Percentiles rank a stretch among this genome's conserved stretches.
These are phyloP conservation scores for Naganishia friedmannii DNA, from an alignment of 768 basidiomycete genomes.

Conservation along the genomic window DNA sequence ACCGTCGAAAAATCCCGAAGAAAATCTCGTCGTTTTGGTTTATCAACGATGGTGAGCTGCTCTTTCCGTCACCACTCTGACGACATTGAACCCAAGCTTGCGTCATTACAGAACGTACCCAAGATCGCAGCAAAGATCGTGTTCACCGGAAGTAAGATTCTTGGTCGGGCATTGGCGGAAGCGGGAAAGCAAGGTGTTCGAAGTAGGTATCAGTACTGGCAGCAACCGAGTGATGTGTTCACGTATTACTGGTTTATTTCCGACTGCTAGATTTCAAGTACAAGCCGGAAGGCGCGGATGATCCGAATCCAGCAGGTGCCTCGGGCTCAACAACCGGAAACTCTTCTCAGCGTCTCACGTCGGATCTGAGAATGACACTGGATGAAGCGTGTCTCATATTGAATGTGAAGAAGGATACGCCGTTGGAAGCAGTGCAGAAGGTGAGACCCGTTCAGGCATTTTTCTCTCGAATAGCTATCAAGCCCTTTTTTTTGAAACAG, in stretches of 20 bases:
- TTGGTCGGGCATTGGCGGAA: constrained; percentile 86
- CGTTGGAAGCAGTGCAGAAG: constrained; percentile 68
- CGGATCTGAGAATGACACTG: constrained; percentile 84
- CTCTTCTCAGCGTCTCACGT: constrained; percentile 59
- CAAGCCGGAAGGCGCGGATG: constrained; percentile 67
- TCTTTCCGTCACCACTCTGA: not conserved
- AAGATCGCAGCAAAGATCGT: constrained; percentile 20
- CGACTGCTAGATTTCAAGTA: constrained; percentile 70
- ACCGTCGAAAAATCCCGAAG: not conserved
- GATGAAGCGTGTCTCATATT: constrained; percentile 93
- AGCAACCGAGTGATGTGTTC: not conserved
- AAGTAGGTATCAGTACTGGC: constrained; percentile 61
- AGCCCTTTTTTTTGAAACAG: constrained; percentile 55
- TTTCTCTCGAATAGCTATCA: not conserved
- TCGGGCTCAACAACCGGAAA: constrained; percentile 62
- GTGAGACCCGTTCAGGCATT: constrained; percentile 54
- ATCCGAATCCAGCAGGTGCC: constrained; percentile 68
- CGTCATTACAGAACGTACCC: constrained; percentile 5
- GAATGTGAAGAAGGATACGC: constrained; percentile 74
- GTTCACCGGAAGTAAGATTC: constrained; percentile 22
- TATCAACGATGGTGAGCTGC: constrained; percentile 14
- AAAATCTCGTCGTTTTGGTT: not conserved
- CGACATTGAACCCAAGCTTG: not conserved
- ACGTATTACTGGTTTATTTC: not conserved
- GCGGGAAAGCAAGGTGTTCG: constrained; percentile 87